Base-by-base conservation (phyloP, 352 stramenopile species). In the Phytophthora fragariae region DNA sequence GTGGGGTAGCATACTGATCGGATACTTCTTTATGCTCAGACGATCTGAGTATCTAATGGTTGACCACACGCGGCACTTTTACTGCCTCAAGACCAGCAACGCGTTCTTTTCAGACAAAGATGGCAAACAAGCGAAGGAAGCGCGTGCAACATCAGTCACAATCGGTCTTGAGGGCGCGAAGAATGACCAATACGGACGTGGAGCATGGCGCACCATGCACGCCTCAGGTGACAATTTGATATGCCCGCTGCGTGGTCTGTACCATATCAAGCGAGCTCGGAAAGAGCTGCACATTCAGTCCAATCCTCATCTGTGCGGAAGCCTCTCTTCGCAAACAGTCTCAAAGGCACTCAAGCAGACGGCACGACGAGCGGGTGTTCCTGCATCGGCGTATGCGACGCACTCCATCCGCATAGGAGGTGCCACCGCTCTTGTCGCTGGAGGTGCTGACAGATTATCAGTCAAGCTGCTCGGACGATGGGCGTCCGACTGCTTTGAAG, bases 361-460 rank as follows among this genome's bases (percentile, higher is more conserved):
- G 1, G 70, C 54, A 12, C 2, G 2, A 12, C 12, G 1, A 11
- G 39, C 29, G 7, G 35, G 58, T 4, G 70, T 77, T 19, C 49
- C 54, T 0, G 1, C 54, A 33, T 3, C 5, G 0, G 27, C 19
- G 7, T 70, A 77, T 14, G 65, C 54, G 3, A 70, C 65, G 1
- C 70, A 70, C n/a, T 73, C 70, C 0, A 65, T 73, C 1, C 47
- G 70, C n/a, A 70, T 77, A 5, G 70, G 65, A 14, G 70, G 70
- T 5, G 59, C 70, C 10, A 73, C 70, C 11, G 50, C 64, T 1
- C 44, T 70, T 1, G 37, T 65, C 0, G 57, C n/a, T 5, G 70
- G 70, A 8, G 58, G 35, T 15, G 53, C 54, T 8, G 57, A 73
- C 37, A 68, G 58, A 27, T 6, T 73, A 5, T 56, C 53, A 24